These are phyloP conservation scores for Croton laevigatus DNA, from an alignment of 441 rosid species.

Conservation along the genomic window DNA sequence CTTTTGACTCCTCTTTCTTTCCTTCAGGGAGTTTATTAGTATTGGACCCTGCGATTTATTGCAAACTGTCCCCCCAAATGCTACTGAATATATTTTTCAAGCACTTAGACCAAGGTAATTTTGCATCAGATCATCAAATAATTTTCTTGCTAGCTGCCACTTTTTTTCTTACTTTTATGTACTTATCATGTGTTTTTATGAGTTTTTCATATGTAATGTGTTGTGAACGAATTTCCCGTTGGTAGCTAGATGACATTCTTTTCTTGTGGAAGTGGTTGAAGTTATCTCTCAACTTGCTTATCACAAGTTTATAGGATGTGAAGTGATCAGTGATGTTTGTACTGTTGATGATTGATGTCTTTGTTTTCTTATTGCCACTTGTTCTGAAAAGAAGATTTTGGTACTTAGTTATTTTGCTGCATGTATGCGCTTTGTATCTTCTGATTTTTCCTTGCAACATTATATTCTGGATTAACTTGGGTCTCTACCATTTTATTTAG, in stretches of 20 bases:
- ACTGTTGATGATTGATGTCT: background rate
- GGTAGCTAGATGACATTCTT: background rate
- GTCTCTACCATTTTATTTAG: conserved; percentile 30
- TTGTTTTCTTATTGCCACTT: background rate
- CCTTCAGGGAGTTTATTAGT: conserved; percentile 31
- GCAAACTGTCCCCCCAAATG: conserved; percentile 50
- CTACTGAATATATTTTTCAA: conserved; percentile 60
- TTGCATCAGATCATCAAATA: background rate
- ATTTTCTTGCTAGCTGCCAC: background rate
- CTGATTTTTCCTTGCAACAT: background rate
- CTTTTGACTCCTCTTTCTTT: conserved; percentile 12
- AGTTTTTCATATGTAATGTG: background rate
- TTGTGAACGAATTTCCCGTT: background rate
- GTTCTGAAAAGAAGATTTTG: background rate
- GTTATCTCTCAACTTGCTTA: background rate
- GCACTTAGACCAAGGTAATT: conserved; percentile 66
- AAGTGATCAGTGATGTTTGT: background rate
- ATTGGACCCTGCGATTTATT: conserved; percentile 40
- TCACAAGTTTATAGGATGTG: background rate
- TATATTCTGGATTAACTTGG: background rate
- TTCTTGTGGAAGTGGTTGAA: background rate
- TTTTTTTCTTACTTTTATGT: background rate
- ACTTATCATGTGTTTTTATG: background rate
- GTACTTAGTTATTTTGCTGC: background rate
- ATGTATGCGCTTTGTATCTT: background rate